Conservation (phyloP, 495 filamentous ascomycete species). For the Xylaria cubensis region DNA sequence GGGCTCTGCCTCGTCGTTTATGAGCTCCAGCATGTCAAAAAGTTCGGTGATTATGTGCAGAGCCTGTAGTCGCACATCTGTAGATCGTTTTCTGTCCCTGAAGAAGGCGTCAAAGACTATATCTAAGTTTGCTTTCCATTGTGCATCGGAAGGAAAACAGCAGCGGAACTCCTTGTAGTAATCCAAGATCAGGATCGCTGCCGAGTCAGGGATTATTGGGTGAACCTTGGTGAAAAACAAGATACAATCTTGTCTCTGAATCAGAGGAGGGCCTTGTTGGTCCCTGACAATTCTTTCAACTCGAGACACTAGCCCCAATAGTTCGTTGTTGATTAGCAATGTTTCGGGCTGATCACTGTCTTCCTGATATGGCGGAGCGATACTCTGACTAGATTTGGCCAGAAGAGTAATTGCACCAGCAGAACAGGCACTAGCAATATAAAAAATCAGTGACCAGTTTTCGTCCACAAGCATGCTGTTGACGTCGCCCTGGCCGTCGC, state of each 20-base stretch:
- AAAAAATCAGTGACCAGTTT: constrained; percentile 59
- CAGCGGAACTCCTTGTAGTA: constrained; percentile 66
- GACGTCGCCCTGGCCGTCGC: constrained; percentile 46
- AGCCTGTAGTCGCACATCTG: constrained; percentile 70
- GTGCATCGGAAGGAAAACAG: constrained; percentile 71
- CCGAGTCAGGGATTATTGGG: constrained; percentile 62
- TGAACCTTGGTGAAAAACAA: constrained; percentile 71
- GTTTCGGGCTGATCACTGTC: constrained; percentile 42
- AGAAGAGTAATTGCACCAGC: constrained; percentile 43
- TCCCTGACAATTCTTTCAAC: constrained; percentile 51
- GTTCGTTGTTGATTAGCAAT: constrained; percentile 41
- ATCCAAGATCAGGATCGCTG: constrained; percentile 63
- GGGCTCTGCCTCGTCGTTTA: constrained; percentile 57
- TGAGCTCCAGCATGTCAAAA: constrained; percentile 64
- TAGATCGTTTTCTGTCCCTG: constrained; percentile 64
- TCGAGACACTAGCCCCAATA: constrained; percentile 45
- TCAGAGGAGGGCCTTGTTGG: constrained; percentile 29
- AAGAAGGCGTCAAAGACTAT: constrained; percentile 71
- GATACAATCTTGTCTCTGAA: constrained; percentile 68
- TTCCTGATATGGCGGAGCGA: constrained; percentile 32
- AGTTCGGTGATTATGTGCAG: constrained; percentile 73
- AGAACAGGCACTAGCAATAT: constrained; percentile 52
- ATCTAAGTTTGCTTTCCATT: constrained; percentile 70
- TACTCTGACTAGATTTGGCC: constrained; percentile 39
- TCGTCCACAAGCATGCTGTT: constrained; percentile 58